Evolutionary conservation across 2,329 filamentous ascomycete species (phyloP).

Genomic region (Berkeleyomyces rouxiae): DNA sequence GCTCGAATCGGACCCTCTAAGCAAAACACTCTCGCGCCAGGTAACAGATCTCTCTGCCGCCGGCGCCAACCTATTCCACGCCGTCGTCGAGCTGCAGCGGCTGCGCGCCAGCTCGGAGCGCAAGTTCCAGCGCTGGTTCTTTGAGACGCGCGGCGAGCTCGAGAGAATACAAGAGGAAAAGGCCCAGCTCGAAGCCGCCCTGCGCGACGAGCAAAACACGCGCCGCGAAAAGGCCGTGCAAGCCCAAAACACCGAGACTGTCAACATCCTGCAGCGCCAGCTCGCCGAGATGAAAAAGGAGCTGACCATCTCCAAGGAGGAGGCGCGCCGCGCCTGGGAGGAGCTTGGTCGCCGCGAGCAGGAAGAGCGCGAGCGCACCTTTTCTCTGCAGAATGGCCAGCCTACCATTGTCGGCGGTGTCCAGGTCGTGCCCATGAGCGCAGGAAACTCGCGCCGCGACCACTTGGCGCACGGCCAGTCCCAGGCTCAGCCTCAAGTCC

Average conservation of each 20-base stretch:
- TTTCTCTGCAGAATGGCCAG: constrained; percentile 71
- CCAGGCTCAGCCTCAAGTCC: constrained; percentile 14
- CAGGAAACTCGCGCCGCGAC: constrained; percentile 35
- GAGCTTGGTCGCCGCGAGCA: constrained; percentile 86
- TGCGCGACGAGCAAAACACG: constrained; percentile 61
- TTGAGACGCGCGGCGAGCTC: constrained; percentile 77
- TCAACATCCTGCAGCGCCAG: constrained; percentile 44
- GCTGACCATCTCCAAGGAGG: constrained; percentile 85
- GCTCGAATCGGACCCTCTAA: constrained; percentile 64
- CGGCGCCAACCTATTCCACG: constrained; percentile 92
- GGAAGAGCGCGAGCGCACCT: constrained; percentile 74
- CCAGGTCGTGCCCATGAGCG: constrained; percentile 78
- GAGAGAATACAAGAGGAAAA: constrained; percentile 72
- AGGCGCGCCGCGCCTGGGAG: constrained; percentile 91
- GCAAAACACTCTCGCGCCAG: constrained; percentile 77
- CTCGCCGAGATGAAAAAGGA: constrained; percentile 87
- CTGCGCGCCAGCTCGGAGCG: constrained; percentile 87
- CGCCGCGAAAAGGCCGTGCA: constrained; percentile 40
- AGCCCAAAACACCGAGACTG: constrained; percentile 13
- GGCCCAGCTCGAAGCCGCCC: constrained; percentile 56
- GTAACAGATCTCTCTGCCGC: constrained; percentile 95
- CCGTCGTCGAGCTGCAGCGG: constrained; percentile 87
- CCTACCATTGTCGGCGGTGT: constrained; percentile 84
- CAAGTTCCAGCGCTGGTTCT: constrained; percentile 98
- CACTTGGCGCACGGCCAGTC: constrained; percentile 24